Base-by-base conservation (phyloP, 192 early-diverging fungal species). In the Oehlia diaphana region DNA sequence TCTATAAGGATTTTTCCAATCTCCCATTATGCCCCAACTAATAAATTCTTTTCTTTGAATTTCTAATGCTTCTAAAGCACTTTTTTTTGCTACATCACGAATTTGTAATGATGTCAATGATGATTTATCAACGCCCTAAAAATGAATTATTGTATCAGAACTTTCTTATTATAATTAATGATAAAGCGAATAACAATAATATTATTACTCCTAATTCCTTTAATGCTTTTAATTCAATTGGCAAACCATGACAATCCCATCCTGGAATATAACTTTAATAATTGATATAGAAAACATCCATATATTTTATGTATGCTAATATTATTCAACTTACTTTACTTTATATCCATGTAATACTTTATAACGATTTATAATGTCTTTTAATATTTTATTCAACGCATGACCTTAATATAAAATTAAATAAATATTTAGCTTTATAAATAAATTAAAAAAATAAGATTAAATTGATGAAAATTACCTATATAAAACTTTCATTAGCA, bases 221-320 rank as follows among this genome's bases (percentile, higher is more conserved):
- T 26, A 95, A 82, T 0, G 93, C 93, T 81, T 95, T 95, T 66
- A 91, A 85, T 81, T 95, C 94, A 76, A 95, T 95, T 26, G 94
- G 94, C 42, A 95, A 80, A 8, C 94, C 94, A 74, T 95, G 94
- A 49, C 92, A 92, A 82, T 95, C 94, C 85, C 92, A 95, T 73
- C 94, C 94, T 37, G 94, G 94, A 5, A 90, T 88, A 75, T 92
- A 91, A 31, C 89, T 89, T 64, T 13, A 53, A 3, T 79, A 66
- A 62, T 44, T n/a, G n/a, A 61, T 26, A n/a, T 62, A 28, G 9
- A 31, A 1, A 1, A 31, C 31, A 31, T 26, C 26, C 16, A 44
- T 47, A 8, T 58, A 6, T 13, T 21, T 58, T 0, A 58, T n/a
- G n/a, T n/a, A n/a, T n/a, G n/a, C n/a, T n/a, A n/a, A n/a, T n/a